A percentile compares a stretch with the other conserved stretches of the same genome.
phyloP scores from a whole-genome alignment of 441 rosid species.

The Cnidoscolus chayamansa region DNA sequence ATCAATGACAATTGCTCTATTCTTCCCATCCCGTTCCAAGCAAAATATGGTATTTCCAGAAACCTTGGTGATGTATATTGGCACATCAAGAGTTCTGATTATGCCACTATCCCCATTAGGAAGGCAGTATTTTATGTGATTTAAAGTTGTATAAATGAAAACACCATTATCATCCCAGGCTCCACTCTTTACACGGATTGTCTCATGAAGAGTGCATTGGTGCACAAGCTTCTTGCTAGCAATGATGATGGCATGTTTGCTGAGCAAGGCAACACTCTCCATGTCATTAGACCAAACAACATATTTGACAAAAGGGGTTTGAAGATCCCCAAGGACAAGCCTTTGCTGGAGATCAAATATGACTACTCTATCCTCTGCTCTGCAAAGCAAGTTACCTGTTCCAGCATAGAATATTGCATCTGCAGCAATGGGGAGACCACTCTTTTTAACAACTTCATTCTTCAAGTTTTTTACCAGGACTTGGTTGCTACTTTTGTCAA shows the following conservation, averaged over 20 bases:
- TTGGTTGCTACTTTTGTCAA: constrained; percentile 68
- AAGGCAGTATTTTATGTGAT: constrained; percentile 80
- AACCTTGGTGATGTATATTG: constrained; percentile 76
- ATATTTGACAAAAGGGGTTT: constrained; percentile 66
- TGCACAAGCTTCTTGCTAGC: constrained; percentile 74
- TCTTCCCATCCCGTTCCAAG: constrained; percentile 87
- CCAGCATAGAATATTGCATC: constrained; percentile 89
- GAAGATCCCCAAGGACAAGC: constrained; percentile 75
- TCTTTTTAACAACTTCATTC: constrained; percentile 70
- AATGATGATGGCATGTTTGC: constrained; percentile 76
- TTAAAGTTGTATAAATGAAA: constrained; percentile 71
- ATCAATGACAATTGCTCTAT: constrained; percentile 58
- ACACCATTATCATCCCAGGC: constrained; percentile 91
- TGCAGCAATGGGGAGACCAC: constrained; percentile 55
- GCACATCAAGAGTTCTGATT: constrained; percentile 73
- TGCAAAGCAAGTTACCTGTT: constrained; percentile 72
- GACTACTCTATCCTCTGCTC: constrained; percentile 77
- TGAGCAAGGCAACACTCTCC: constrained; percentile 85
- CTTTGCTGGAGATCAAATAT: constrained; percentile 81
- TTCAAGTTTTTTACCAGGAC: constrained; percentile 64
- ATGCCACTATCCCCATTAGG: constrained; percentile 90
- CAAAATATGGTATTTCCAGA: constrained; percentile 64
- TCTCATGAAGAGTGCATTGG: constrained; percentile 77
- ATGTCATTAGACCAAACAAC: constrained; percentile 82
- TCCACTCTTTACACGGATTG: constrained; percentile 81